phyloP scores from a whole-genome alignment of 2,329 filamentous ascomycete species.

The Fusarium coicis region DNA sequence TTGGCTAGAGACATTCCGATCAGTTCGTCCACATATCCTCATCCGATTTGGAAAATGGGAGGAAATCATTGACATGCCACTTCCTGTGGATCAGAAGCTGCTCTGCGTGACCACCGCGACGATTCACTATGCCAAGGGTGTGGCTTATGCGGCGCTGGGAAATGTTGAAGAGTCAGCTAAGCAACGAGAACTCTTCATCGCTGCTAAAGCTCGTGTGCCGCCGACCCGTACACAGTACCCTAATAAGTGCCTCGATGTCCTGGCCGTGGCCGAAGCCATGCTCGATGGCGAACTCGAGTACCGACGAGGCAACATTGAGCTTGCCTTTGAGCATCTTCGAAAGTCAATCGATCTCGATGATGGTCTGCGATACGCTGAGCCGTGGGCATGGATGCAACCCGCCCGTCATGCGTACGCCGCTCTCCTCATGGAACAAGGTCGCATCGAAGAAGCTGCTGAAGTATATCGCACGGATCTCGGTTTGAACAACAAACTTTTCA shows the following conservation, averaged over 20 bases:
- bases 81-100: constrained; percentile 67
- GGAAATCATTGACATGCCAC: constrained; percentile 65
- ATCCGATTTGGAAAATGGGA: constrained; percentile 78
- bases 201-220: constrained; percentile 62
- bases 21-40: constrained; percentile 73
- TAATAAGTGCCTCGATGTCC: constrained; percentile 71
- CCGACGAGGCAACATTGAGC: constrained; percentile 65
- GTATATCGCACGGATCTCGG: constrained; percentile 71
- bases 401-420: constrained; percentile 75
- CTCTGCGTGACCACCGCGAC: constrained; percentile 76
- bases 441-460: constrained; percentile 62
- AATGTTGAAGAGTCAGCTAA: constrained; percentile 62
- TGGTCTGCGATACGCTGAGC: constrained; percentile 73
- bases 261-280: constrained; percentile 71
- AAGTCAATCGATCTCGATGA: constrained; percentile 68
- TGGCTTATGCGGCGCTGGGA: constrained; percentile 70
- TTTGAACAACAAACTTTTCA: constrained; percentile 65
- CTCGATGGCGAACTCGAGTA: constrained; percentile 78
- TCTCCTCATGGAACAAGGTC: constrained; percentile 71
- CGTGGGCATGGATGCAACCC: constrained; percentile 82
- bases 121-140: constrained; percentile 73
- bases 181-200: constrained; percentile 61
- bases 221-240: constrained; percentile 72
- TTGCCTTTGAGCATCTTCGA: constrained; percentile 67
- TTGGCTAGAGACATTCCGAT: constrained; percentile 75